These are phyloP conservation scores for Candida tunisiensis DNA, from an alignment of 1,139 yeast species.

Conservation along the genomic window DNA sequence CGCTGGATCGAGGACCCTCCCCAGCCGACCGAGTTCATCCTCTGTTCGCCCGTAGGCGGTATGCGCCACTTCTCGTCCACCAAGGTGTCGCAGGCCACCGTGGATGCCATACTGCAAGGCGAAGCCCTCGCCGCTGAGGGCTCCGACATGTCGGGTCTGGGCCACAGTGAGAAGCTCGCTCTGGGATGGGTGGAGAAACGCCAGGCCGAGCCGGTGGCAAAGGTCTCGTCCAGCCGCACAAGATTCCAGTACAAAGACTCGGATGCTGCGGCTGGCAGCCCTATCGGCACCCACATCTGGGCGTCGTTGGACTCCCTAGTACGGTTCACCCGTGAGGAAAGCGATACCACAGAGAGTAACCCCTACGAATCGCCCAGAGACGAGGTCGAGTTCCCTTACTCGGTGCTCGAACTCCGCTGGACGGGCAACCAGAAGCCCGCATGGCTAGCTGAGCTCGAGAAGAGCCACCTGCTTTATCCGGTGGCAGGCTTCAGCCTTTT, in stretches of 20 bases:
- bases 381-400: constrained; percentile 24
- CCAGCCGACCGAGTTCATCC: constrained; percentile 9
- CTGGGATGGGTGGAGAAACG: constrained; percentile 20
- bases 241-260: constrained; percentile 11
- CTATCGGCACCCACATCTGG: constrained; percentile 14
- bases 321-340: constrained; percentile 21
- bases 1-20: constrained; percentile 10
- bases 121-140: constrained; percentile 7
- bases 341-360: not conserved
- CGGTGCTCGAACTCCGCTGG: constrained; percentile 30
- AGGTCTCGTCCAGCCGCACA: constrained; percentile 12
- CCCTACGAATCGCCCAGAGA: constrained; percentile 1
- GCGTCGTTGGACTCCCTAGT: constrained; percentile 30
- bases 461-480: constrained; percentile 21
- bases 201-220: constrained; percentile 13
- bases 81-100: constrained; percentile 14
- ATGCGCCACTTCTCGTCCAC: constrained; percentile 29
- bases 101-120: constrained; percentile 13
- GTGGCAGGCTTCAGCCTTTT: constrained; percentile 18
- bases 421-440: constrained; percentile 21
- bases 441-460: constrained; percentile 20
- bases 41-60: constrained; percentile 36
- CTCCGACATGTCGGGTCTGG: constrained; percentile 2
- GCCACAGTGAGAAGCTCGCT: constrained; percentile 16
- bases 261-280: not conserved